These are phyloP conservation scores for Chytriomyces sp. DNA, from an alignment of 192 early-diverging fungal genomes.

Conservation along the genomic window DNA sequence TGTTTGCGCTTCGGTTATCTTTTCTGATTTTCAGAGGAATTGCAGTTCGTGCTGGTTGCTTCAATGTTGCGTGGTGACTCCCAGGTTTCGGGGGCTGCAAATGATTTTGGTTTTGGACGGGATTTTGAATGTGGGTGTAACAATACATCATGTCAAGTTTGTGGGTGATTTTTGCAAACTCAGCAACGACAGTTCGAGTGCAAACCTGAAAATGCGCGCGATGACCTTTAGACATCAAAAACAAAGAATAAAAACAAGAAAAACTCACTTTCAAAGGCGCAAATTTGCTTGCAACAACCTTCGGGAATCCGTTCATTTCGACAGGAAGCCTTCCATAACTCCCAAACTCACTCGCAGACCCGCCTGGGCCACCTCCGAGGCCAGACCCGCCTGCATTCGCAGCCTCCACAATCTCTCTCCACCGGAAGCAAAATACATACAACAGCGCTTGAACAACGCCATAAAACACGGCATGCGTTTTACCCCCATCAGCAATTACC, in stretches of 20 bases:
- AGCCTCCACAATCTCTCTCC: constrained; percentile 75
- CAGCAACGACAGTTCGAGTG: constrained; percentile 74
- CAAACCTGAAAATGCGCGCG: constrained; percentile 59
- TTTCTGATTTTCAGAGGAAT: background rate
- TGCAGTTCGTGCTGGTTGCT: background rate
- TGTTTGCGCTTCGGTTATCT: background rate
- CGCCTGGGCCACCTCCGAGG: constrained; percentile 37
- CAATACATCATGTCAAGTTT: constrained; percentile 84
- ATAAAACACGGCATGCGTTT: constrained; percentile 82
- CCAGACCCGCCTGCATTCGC: background rate
- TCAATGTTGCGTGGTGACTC: background rate
- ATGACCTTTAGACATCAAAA: background rate
- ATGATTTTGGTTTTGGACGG: constrained; percentile 1
- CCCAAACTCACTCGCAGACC: constrained; percentile 12
- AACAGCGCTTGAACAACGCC: constrained; percentile 84
- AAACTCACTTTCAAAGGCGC: constrained; percentile 73
- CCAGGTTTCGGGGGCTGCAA: background rate
- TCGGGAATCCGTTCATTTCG: constrained; percentile 67
- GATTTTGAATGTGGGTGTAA: constrained; percentile 74
- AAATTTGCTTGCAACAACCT: constrained; percentile 76
- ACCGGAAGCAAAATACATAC: constrained; percentile 95
- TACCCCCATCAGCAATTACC: constrained; percentile 45
- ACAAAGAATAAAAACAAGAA: background rate
- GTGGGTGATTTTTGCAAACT: constrained; percentile 85
- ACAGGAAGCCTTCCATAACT: constrained; percentile 47